These are phyloP conservation scores for Glarea lozoyensis DNA, from an alignment of 495 filamentous ascomycete genomes.

Conservation along the genomic window DNA sequence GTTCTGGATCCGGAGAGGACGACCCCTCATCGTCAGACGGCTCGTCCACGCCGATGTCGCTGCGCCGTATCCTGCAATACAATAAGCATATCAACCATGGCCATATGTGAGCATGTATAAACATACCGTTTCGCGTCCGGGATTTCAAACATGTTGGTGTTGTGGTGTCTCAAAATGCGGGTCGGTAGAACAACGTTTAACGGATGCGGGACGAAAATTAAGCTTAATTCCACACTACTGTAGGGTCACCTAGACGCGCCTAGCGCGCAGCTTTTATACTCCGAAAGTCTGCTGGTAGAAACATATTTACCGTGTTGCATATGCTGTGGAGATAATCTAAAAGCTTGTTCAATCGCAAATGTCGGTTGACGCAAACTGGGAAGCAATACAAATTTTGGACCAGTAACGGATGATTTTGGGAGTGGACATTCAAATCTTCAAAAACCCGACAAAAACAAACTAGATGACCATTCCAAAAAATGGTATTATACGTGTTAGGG, in stretches of 20 bases:
- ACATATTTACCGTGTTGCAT: neutral
- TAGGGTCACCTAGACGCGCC: slow-evolving; percentile 2
- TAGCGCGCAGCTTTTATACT: slow-evolving; percentile 12
- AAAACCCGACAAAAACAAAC: slow-evolving; percentile 16
- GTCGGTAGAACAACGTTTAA: slow-evolving; percentile 3
- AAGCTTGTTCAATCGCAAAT: neutral
- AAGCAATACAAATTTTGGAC: neutral
- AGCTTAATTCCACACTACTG: slow-evolving; percentile 5
- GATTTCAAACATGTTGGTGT: slow-evolving; percentile 44
- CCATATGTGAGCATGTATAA: neutral
- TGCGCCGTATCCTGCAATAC: slow-evolving; percentile 36
- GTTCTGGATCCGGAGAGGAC: slow-evolving; percentile 18
- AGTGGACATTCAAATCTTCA: neutral
- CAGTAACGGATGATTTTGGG: neutral
- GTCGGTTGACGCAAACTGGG: neutral
- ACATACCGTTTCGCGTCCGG: slow-evolving; percentile 44
- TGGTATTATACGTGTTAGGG: slow-evolving; percentile 8
- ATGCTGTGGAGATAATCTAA: neutral
- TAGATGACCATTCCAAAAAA: too few species aligned
- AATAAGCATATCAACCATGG: neutral
- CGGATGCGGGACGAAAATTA: slow-evolving; percentile 9
- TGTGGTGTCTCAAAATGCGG: neutral
- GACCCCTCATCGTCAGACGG: slow-evolving; percentile 18
- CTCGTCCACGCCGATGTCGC: slow-evolving; percentile 36
- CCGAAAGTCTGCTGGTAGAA: neutral